Evolutionary conservation across 495 filamentous ascomycete genomes (phyloP), one percentile per base, ranked within the genome.

Genomic region (Aspergillus diversus): DNA sequence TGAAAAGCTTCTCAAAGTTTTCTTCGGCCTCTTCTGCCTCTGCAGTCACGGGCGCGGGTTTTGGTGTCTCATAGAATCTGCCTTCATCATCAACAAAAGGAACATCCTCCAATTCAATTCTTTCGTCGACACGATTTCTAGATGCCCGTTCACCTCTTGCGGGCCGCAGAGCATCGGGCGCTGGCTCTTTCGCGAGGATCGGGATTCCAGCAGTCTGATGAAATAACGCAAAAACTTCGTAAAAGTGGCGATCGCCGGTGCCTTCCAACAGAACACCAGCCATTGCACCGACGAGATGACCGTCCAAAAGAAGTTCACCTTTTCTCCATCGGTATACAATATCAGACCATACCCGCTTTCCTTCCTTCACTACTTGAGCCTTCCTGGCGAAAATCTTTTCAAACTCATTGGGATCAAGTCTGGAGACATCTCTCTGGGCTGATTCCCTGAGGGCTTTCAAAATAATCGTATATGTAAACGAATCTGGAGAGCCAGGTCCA

Each of bases 151-250:
- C 17, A 17, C n/a, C 15, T 37, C 21, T 32, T 21, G 32, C 32
- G 16, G 7, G 32, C 33, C 35, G 49, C 34, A 52, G 48, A 12
- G 7, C 42, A 34, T 60, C 49, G 1, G 43, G 48, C 1, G 54
- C 32, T 7, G 75, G 78, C 9, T 69, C 37, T 13, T 69, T 65
- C 9, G 67, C 63, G 16, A 77, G 57, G 37, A 80, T 75, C 2
- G 88, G 86, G 61, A 94, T 82, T 33, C 83, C 80, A 83, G 91
- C 92, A 7, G 92, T 90, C 73, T 96, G 90, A 55, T 91, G 79
- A 13, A 93, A 73, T 27, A 99, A 75, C 7, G 82, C 81, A 21
- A 97, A 79, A 4, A 95, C 79, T 67, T 90, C 84, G 61, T 91
- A 84, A 67, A 78, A 83, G 66, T 91, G 86, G 33, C 83, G 80